Evolutionary conservation across 1,284 basidiomycete species (phyloP).

Genomic region (Leccinum huronense): DNA sequence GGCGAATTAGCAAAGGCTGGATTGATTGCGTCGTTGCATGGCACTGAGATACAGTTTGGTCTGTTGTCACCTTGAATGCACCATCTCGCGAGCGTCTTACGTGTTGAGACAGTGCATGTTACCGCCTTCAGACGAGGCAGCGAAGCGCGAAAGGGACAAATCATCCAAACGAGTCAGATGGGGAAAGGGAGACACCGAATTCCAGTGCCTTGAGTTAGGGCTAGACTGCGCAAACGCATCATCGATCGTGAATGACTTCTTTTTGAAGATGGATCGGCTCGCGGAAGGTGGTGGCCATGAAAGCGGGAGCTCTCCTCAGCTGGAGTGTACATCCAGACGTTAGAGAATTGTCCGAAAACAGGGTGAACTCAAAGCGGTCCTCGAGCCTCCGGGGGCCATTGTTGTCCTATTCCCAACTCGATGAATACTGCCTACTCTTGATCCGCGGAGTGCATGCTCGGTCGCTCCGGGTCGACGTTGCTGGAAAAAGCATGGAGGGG

Average conservation of each 20-base stretch:
- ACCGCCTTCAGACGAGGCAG: no score
- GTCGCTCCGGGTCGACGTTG: slow-evolving; percentile 29
- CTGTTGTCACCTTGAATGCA: no score
- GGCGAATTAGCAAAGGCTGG: no score
- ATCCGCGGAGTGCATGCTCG: slow-evolving; percentile 28
- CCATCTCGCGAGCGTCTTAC: no score
- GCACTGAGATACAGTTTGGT: no score
- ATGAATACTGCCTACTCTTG: slow-evolving; percentile 30
- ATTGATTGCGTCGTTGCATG: no score
- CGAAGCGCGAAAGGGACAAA: slow-evolving; percentile 6
- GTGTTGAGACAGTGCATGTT: no score
- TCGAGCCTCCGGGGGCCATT: slow-evolving; percentile 14
- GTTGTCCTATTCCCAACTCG: slow-evolving; percentile 25
- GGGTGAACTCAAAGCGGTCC: slow-evolving; percentile 17
- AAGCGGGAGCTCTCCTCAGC: slow-evolving; percentile 20
- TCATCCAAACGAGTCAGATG: slow-evolving; percentile 31
- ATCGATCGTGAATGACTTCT: slow-evolving; percentile 29
- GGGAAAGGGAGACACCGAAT: slow-evolving; percentile 22
- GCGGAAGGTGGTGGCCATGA: slow-evolving; percentile 31
- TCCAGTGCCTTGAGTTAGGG: slow-evolving; percentile 26
- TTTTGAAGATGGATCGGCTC: slow-evolving; percentile 33
- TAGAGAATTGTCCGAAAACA: slow-evolving; percentile 13
- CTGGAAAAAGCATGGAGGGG: slow-evolving; percentile 23
- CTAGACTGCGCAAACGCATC: slow-evolving; percentile 26
- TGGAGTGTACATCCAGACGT: slow-evolving; percentile 14